Evolutionary conservation across 148 eudicot genomes (phyloP).

Genomic region (Arbutus unedo): DNA sequence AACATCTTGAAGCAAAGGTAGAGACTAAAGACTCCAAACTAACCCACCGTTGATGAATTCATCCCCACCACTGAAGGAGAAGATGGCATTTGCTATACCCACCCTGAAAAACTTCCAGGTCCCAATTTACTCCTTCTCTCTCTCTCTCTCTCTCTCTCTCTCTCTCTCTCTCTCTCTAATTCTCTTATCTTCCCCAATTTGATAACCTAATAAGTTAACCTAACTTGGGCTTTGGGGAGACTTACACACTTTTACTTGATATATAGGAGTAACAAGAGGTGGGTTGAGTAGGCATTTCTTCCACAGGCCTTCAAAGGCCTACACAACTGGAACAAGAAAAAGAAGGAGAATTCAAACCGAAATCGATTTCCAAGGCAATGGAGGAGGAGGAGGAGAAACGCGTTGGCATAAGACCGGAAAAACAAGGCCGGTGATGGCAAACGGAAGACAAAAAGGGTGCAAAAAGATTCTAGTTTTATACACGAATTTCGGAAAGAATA

Average conservation of each 20-base stretch:
- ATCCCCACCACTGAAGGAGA: conserved; percentile 96
- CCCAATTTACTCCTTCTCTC: background rate
- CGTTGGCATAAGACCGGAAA: conserved; percentile 99
- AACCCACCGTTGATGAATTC: conserved; percentile 95
- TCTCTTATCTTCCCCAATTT: conserved; percentile 18
- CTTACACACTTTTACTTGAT: background rate
- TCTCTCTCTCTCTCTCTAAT: background rate
- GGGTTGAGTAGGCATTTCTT: conserved; percentile 93
- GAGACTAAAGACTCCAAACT: conserved; percentile 51
- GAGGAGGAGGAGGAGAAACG: conserved; percentile 52
- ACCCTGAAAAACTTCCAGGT: conserved; percentile 99
- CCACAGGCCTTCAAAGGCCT: conserved; percentile 97
- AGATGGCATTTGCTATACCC: conserved; percentile 98
- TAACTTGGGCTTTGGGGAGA: conserved; percentile 40
- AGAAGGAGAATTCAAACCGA: conserved; percentile 92
- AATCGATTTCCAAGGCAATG: conserved; percentile 66
- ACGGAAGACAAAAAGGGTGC: conserved; percentile 91
- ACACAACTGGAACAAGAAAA: conserved; percentile 94
- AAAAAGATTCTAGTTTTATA: conserved; percentile 88
- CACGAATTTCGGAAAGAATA: conserved; percentile 85
- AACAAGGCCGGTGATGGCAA: conserved; percentile 81
- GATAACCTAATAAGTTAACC: conserved; percentile 71
- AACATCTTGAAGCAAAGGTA: conserved; percentile 93
- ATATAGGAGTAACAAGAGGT: conserved; percentile 74
- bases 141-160: background rate